These are phyloP conservation scores for Saccharomycopsis oosterbeekiorum DNA, from an alignment of 805 yeast species.

Conservation along the genomic window DNA sequence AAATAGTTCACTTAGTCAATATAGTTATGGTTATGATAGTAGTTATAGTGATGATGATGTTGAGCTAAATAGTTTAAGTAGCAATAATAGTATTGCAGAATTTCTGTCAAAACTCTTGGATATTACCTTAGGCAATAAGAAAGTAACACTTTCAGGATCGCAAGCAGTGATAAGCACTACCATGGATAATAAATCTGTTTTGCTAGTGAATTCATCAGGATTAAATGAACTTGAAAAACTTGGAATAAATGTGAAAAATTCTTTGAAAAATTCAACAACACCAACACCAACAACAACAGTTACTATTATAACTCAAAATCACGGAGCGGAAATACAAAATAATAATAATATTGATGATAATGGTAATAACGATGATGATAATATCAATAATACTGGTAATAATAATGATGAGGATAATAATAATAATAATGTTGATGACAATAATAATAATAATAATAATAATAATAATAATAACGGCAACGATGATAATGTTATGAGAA, in stretches of 20 bases:
- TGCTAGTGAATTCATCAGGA: neutral
- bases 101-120: neutral
- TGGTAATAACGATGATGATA: neutral
- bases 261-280: neutral
- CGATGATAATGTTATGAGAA: neutral
- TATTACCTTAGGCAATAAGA: neutral
- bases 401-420: neutral
- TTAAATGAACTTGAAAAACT: neutral
- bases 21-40: neutral
- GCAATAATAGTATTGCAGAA: neutral
- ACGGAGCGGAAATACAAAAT: neutral
- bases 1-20: neutral
- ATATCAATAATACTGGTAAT: neutral
- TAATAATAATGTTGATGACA: neutral
- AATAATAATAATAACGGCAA: neutral
- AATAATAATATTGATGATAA: neutral
- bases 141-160: neutral
- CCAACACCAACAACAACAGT: neutral
- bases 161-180: neutral
- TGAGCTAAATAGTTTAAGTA: too few species aligned
- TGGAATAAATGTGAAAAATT: neutral
- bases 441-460: neutral
- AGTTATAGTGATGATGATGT: neutral
- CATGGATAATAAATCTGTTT: neutral
- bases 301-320: neutral